Conservation (phyloP, 208 protist species). For the Wallacemonas sp. region DNA sequence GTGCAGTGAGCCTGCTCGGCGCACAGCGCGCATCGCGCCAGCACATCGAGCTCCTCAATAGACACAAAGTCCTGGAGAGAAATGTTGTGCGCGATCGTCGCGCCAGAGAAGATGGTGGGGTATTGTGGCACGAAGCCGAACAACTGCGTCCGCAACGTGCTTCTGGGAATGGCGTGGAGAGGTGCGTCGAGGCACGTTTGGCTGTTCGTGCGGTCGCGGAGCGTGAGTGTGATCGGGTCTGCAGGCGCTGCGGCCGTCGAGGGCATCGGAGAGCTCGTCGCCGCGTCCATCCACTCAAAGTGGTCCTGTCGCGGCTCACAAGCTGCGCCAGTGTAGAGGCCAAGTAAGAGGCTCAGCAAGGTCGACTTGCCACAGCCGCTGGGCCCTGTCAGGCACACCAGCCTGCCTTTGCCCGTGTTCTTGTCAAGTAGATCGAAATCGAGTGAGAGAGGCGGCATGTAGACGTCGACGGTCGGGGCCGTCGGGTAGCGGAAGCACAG, state of each 20-base stretch:
- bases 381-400: constrained; percentile 57
- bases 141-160: constrained; percentile 39
- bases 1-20: constrained; percentile 41
- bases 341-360: constrained; percentile 63
- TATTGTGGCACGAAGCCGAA: constrained; percentile 78
- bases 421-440: constrained; percentile 8
- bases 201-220: background rate
- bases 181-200: constrained; percentile 8
- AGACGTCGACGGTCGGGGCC: constrained; percentile 60
- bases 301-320: background rate
- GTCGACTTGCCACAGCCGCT: constrained; percentile 82
- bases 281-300: background rate
- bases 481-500: constrained; percentile 69
- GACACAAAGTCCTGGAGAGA: constrained; percentile 58
- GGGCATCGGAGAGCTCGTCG: too few species aligned
- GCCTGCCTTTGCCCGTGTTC: constrained; percentile 22
- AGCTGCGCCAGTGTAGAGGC: constrained; percentile 31
- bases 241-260: too few species aligned
- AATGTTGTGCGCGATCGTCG: constrained; percentile 82
- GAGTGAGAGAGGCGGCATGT: constrained; percentile 19
- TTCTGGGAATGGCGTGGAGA: constrained; percentile 29
- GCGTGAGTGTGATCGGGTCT: background rate
- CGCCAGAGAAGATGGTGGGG: constrained; percentile 56
- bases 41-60: constrained; percentile 31
- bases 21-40: constrained; percentile 35